Evolutionary conservation across 1,284 basidiomycete species (phyloP), one percentile per base, ranked within the genome.

Genomic region (Tilletia setariae): DNA sequence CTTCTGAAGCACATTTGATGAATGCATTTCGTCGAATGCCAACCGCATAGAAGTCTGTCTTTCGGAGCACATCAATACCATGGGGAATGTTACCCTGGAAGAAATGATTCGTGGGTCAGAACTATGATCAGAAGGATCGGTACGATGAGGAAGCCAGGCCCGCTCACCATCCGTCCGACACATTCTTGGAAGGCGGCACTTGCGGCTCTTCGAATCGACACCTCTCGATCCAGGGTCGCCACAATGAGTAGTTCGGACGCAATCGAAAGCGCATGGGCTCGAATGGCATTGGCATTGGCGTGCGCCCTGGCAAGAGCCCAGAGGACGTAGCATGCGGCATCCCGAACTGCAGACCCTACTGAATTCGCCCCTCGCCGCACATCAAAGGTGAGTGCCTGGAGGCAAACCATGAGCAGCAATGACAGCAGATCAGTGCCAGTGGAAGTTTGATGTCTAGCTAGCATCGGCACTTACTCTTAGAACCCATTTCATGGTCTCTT

Each of bases 151-250:
- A 46, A 42, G 21, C 25, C 56, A 15, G 16, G 51, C 9, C 64
- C 6, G 8, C 63, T 25, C 49, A 72, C 61, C 64, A 91, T 90
- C 76, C 96, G 86, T 9, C 96, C 96, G 49, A 98, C 96, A 77
- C 91, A 90, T 83, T 99, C 96, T 82, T 98, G 96, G 82, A 93
- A 98, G 2, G 95, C 93, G 9, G 96, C 96, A 83, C 94, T 98
- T 1, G 95, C 94, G 2, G 96, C 96, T 71, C 96, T 86, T n/a
- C 96, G 87, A 63, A 98, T 93, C 69, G 93, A 91, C 15, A 98
- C 89, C 80, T 98, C 96, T 32, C 96, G 87, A 84, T 99, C 96
- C 75, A 90, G 93, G 46, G 93, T 85, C 0, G 94, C 88, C 3
- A 93, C 91, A 11, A 88, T 87, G 8, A 90, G 88, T 65, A 98